Base-by-base conservation (phyloP, 176 grass and related monocot species). In the Oryza punctata region DNA sequence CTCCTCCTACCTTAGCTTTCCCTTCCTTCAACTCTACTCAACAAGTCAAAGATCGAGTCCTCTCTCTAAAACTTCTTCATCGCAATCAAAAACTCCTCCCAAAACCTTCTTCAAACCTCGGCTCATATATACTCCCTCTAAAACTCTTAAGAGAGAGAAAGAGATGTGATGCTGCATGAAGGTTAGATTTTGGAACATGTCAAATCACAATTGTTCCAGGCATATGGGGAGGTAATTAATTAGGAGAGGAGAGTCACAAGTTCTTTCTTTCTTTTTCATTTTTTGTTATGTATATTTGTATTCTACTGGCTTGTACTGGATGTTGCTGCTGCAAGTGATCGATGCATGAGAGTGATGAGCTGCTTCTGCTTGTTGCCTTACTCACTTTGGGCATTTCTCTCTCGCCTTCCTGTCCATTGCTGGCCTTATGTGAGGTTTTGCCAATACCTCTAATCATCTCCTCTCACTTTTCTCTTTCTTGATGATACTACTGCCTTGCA, bases 11-110 rank as follows among this genome's bases (percentile, higher is more conserved):
- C 65, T 73, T 81, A 52, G 88, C 88, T 97, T 92, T 93, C 85
- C 88, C 90, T 92, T 87, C 88, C 92, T 93, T 94, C 69, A 86
- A 90, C 90, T 91, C 92, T 90, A 97, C 94, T 97, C 94, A 90
- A 94, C 52, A 57, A 57, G 18, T 57, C 52, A 57, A 57, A 57
- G 19, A 57, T 38, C 37, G 63, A 88, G 35, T 41, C 26, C 60
- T 67, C 45, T 78, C 32, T 33, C 32, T 33, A 33, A 33, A 33
- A 35, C 33, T 80, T 68, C 78, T 64, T 88, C 72, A 78, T 70
- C 73, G 54, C 72, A 81, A 81, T 65, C 66, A 81, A 81, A 64
- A 57, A 59, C 25, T 26, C 69, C 26, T 35, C 78, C 37, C 54
- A 12, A 63, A 63, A 54, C 45, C 65, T 32, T 76, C 3, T 43